Evolutionary conservation across 139 green algal species (phyloP), one percentile per base, ranked within the genome.

Genomic region (Coelastrella sp.): DNA sequence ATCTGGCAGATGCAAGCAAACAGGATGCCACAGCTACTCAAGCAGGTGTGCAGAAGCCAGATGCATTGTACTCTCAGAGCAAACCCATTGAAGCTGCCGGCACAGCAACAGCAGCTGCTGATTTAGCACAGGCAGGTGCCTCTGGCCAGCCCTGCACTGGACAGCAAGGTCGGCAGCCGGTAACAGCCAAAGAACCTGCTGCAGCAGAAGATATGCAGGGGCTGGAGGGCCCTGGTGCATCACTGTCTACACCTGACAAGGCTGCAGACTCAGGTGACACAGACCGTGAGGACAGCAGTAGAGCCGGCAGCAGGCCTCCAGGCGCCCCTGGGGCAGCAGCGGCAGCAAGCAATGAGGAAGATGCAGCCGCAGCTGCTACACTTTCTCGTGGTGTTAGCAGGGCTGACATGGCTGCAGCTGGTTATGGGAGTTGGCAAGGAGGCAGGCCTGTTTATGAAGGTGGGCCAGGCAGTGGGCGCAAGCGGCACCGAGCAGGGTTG

Each of bases 251-350:
- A 40, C 40, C 40, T 40, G 21, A 30, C 62, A 38, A 69, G 62
- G 43, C 71, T 41, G 41, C 43, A 57, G 17, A n/a, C 11, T 1
- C 53, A 64, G n/a, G 8, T 6, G 43, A 37, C 41, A 79, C 32
- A 32, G 38, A 78, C n/a, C 41, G 62, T 30, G 40, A 79, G 30
- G 43, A 41, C 73, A 81, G 73, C 50, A 81, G 73, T 50, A 81
- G 32, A 34, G 67, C 37, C 27, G 67, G 67, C 15, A 9, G 35
- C 8, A 41, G 64, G 34, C 64, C 41, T 45, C 43, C 72, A 19
- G 30, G 57, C 59, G 76, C 17, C 63, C 41, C 73, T 51, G 62
- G 27, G 7, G 27, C 71, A 60, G 50, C 73, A 37, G 73, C 73
- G n/a, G 50, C 50, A 19, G 67, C 50, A 11, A 27, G 41, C 43